A percentile compares a stretch with the other conserved stretches of the same genome.
Evolutionary conservation across 2,329 filamentous ascomycete species (phyloP).

Genomic region (Aspergillus unguis): DNA sequence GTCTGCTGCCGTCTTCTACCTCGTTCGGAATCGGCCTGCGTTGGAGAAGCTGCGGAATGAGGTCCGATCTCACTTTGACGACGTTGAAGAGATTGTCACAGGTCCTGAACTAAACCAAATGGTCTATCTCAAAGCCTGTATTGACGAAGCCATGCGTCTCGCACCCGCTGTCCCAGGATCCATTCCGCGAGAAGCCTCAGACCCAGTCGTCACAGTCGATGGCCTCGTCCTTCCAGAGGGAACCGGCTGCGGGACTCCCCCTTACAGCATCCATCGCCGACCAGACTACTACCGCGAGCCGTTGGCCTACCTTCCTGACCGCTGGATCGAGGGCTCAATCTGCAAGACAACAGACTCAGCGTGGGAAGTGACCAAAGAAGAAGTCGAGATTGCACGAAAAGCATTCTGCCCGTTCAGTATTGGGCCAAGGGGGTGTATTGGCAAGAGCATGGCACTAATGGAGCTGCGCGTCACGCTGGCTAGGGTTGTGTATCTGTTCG

Average conservation of each 20-base stretch:
- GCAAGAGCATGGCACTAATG: slow-evolving; percentile 44
- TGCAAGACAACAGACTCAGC: slow-evolving; percentile 35
- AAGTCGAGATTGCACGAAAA: slow-evolving; percentile 54
- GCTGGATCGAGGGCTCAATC: slow-evolving; percentile 58
- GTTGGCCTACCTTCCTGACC: slow-evolving; percentile 60
- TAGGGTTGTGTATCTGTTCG: slow-evolving; percentile 38
- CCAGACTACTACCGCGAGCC: slow-evolving; percentile 59
- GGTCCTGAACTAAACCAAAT: slow-evolving; percentile 35
- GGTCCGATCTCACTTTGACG: slow-evolving; percentile 33
- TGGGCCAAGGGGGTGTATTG: slow-evolving; percentile 42
- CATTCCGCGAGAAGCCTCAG: slow-evolving; percentile 38
- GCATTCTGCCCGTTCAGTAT: slow-evolving; percentile 65
- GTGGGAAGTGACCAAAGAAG: slow-evolving; percentile 47
- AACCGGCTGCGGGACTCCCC: slow-evolving; percentile 61
- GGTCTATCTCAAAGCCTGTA: slow-evolving; percentile 40
- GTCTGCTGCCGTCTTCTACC: slow-evolving; percentile 42
- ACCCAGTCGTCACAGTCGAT: slow-evolving; percentile 37
- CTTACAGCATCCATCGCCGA: slow-evolving; percentile 69
- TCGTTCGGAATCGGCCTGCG: slow-evolving; percentile 33
- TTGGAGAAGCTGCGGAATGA: slow-evolving; percentile 34
- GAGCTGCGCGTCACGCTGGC: slow-evolving; percentile 42
- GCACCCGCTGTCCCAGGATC: slow-evolving; percentile 39
- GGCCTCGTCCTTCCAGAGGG: slow-evolving; percentile 47
- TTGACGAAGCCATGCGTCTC: slow-evolving; percentile 43
- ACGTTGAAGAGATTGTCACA: slow-evolving; percentile 38